Base-by-base conservation (phyloP, 768 basidiomycete species). In the Hygrophorus pudorinus region DNA sequence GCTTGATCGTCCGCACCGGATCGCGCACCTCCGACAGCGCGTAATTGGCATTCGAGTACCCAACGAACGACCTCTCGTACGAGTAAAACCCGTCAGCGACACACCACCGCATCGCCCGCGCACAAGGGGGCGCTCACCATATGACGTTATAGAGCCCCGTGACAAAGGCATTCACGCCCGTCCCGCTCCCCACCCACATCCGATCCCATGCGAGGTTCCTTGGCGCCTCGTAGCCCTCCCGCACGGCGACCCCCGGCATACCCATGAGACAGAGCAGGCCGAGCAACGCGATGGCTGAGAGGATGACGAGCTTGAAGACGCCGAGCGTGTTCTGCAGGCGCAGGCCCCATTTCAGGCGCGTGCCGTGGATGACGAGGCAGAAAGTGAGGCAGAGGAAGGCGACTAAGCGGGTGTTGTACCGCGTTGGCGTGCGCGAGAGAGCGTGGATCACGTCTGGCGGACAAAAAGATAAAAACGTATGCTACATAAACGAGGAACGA, bases 41-140 rank as follows among this genome's bases (percentile, higher is more conserved):
- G 49, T 83, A 85, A 53, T 86, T 85, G 7, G 81, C 82, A 46
- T 81, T 83, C 2, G 76, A 73, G 55, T 85, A 88, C 0, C 85
- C 85, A 38, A 73, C 68, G 54, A 77, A 83, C 0, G 80, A 78
- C 82, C 82, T 84, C n/a, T n/a, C n/a, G n/a, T n/a, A n/a, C n/a
- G n/a, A n/a, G n/a, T n/a, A n/a, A n/a, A n/a, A n/a, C n/a, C n/a
- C n/a, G n/a, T n/a, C n/a, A n/a, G n/a, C n/a, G n/a, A n/a, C n/a
- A n/a, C n/a, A n/a, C n/a, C n/a, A n/a, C n/a, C n/a, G n/a, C n/a
- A n/a, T n/a, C n/a, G n/a, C n/a, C n/a, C n/a, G n/a, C n/a, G n/a
- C n/a, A n/a, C n/a, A n/a, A n/a, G n/a, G n/a, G n/a, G n/a, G n/a
- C n/a, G 44, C 64, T 7, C 42, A 81, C 83, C 84, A 86, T 17